Evolutionary conservation across 495 filamentous ascomycete genomes (phyloP), one percentile per base, ranked within the genome.

Genomic region (Aspergillus campestris): DNA sequence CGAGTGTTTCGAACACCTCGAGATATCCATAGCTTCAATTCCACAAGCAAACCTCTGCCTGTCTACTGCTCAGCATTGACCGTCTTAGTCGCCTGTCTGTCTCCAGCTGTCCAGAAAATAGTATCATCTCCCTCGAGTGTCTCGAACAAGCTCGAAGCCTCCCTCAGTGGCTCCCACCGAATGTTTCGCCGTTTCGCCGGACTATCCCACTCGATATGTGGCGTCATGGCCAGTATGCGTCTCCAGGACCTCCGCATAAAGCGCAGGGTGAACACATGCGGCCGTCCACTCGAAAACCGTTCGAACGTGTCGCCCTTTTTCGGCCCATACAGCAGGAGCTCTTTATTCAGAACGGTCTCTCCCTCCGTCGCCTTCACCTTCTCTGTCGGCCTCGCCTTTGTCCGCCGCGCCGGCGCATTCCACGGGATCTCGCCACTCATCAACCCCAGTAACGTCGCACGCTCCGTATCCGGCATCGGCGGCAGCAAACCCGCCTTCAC

Each of bases 401-500:
- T 71, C 37, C 70, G 60, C 15, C 56, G 57, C 3, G 64, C 51
- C 7, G 69, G 67, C 41, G 44, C 18, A 24, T 24, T 62, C 60
- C 71, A 74, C 50, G 59, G 68, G 3, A 52, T 41, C 41, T 34
- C 59, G 1, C 84, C 89, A 8, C 63, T 52, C 0, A 79, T 70
- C 8, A 94, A 52, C 12, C 69, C 73, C 9, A 72, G 61, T 8
- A 98, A 62, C 30, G 71, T 53, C 24, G 75, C 62, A 69, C 84
- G 86, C 47, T 92, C 87, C 11, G 66, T 49, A 15, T 67, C 49
- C 0, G 84, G 81, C 1, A 96, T 51, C 2, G 92, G 92, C 6
- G 89, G 86, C n/a, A 85, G 59, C 5, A 87, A 53, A 36, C 70
- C 72, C 0, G 67, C 57, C 13, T 86, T 66, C 34, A 78, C 60